Conservation (phyloP, 2,329 filamentous ascomycete genomes). For the Diaporthe australafricana region DNA sequence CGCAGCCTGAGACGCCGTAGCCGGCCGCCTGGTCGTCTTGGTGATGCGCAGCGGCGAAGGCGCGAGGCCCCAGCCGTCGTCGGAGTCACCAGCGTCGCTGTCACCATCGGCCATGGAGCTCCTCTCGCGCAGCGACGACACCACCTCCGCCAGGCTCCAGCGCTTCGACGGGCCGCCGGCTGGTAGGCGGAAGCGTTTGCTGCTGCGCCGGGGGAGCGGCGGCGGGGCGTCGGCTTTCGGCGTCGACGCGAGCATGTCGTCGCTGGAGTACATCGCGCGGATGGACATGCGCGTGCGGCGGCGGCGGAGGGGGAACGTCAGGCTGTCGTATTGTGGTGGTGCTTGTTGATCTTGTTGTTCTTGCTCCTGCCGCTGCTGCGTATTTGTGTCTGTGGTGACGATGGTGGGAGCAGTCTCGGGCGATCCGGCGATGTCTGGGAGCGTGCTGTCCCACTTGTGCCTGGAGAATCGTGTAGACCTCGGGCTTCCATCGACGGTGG, state of each 20-base stretch:
- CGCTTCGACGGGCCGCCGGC: conserved; percentile 7
- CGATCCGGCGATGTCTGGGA: not conserved
- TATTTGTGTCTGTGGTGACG: not conserved
- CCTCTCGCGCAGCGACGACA: conserved; percentile 22
- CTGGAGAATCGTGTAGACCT: conserved; percentile 19
- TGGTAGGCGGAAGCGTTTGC: conserved; percentile 21
- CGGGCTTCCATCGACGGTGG: conserved; percentile 31
- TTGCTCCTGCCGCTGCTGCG: not conserved
- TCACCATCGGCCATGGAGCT: not conserved
- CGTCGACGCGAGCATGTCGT: conserved; percentile 29
- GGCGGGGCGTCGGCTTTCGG: conserved; percentile 19
- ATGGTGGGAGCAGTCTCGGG: not conserved
- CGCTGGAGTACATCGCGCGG: conserved; percentile 31
- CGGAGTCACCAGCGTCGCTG: conserved; percentile 4
- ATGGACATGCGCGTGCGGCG: conserved; percentile 18
- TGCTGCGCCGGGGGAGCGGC: conserved; percentile 34
- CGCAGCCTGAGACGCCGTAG: not conserved
- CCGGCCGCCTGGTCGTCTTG: not conserved
- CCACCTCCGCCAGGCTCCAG: conserved; percentile 34
- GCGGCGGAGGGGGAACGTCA: not conserved
- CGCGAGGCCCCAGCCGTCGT: conserved; percentile 3
- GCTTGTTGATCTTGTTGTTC: not conserved
- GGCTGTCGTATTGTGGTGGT: not conserved
- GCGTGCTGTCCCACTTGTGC: conserved; percentile 19
- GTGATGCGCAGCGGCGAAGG: conserved; percentile 32